Conservation (phyloP, 2,329 filamentous ascomycete genomes). For the Trichoderma brevicompactum region DNA sequence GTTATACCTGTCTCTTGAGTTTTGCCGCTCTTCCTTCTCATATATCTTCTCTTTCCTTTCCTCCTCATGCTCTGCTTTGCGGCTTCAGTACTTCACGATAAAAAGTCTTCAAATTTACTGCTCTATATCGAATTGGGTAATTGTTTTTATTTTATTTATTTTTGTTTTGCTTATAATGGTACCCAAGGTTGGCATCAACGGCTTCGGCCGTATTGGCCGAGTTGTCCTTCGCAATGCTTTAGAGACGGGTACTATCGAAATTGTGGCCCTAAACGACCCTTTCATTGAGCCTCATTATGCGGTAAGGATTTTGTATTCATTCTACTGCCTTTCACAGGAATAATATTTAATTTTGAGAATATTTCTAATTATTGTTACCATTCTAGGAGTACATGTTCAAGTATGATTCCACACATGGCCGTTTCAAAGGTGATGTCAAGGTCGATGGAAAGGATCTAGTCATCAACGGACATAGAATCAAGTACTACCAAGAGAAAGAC, state of each 20-base stretch:
- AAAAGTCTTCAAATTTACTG: not conserved
- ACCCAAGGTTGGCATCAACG: conserved; percentile 7
- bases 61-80: not conserved
- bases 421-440: not conserved
- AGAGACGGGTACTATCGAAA: not conserved
- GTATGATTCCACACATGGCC: not conserved
- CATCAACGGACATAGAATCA: not conserved
- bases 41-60: not conserved
- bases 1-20: not conserved
- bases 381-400: conserved; percentile 3
- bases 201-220: not conserved
- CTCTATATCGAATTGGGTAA: not conserved
- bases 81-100: too few relatives aligned
- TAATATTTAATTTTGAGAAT: not conserved
- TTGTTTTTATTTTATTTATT: not conserved
- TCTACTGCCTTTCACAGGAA: not conserved
- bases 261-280: not conserved
- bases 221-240: conserved; percentile 2
- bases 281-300: conserved; percentile 3
- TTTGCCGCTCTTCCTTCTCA: not conserved
- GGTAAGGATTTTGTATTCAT: not conserved
- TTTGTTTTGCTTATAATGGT: not conserved
- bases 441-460: not conserved
- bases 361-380: not conserved
- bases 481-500: not conserved